A percentile compares a stretch with the other conserved stretches of the same genome.
Evolutionary conservation across 148 eudicot genomes (phyloP).

Genomic region (Limonium bicolor): DNA sequence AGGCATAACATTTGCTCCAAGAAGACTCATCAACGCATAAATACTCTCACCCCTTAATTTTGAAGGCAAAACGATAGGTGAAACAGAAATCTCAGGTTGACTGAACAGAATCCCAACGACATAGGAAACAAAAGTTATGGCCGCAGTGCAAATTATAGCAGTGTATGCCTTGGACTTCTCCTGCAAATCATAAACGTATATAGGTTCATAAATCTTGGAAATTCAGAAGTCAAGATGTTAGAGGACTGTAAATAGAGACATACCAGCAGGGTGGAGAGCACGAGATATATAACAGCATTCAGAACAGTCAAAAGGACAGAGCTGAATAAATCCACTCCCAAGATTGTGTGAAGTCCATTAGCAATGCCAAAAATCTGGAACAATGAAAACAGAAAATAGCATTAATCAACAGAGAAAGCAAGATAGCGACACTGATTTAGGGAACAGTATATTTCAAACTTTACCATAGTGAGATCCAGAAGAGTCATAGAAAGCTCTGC

Average conservation of each 20-base stretch:
- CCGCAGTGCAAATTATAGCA: slow-evolving; percentile 38
- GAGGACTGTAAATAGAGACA: slow-evolving; percentile 12
- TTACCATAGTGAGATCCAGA: slow-evolving; percentile 80
- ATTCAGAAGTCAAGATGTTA: too few relatives aligned
- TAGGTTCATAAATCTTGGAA: too few relatives aligned
- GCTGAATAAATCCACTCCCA: slow-evolving; percentile 56
- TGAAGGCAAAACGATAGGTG: slow-evolving; percentile 37
- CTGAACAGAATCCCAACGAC: slow-evolving; percentile 47
- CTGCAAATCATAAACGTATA: slow-evolving; percentile 18
- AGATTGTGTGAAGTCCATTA: slow-evolving; percentile 54
- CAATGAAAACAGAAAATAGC: slow-evolving; percentile 3
- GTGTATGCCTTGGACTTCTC: slow-evolving; percentile 44
- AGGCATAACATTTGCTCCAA: slow-evolving; percentile 87
- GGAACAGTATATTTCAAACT: slow-evolving; percentile 1
- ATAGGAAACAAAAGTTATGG: slow-evolving; percentile 29
- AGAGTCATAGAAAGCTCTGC: slow-evolving; percentile 62
- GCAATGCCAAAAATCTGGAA: slow-evolving; percentile 84
- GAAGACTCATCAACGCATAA: slow-evolving; percentile 80
- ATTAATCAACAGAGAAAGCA: slow-evolving; percentile 3
- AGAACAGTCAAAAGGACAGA: slow-evolving; percentile 56
- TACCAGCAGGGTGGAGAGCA: slow-evolving; percentile 57
- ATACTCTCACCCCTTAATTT: slow-evolving; percentile 81
- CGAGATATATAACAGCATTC: slow-evolving; percentile 52
- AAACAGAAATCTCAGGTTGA: slow-evolving; percentile 45
- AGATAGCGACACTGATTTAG: background rate